Evolutionary conservation across 164 flowering plant genomes (phyloP).

Genomic region (Tetrastigma voinierianum): DNA sequence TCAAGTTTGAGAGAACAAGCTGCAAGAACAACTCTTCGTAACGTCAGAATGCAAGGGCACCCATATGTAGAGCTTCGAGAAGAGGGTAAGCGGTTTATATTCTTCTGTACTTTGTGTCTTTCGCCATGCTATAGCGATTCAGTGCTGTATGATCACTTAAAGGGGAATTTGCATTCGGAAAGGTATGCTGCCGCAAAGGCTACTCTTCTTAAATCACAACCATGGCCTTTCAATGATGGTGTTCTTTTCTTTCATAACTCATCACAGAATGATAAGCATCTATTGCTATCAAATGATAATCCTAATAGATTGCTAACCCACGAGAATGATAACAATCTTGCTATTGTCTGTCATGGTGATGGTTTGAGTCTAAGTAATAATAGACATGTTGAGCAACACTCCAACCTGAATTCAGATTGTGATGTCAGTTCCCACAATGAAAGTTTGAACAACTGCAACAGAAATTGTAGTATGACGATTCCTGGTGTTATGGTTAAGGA

Average conservation of each 20-base stretch:
- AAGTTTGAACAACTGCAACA: conserved; percentile 12
- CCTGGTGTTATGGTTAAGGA: conserved; percentile 60
- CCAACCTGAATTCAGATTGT: conserved; percentile 1
- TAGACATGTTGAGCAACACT: conserved; percentile 3
- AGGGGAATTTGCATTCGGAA: conserved; percentile 62
- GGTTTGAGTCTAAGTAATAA: not conserved
- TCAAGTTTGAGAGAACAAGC: conserved; percentile 56
- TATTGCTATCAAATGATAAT: conserved; percentile 9
- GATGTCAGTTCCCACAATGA: conserved; percentile 5
- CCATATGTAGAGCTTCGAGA: conserved; percentile 74
- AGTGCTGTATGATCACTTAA: conserved; percentile 61
- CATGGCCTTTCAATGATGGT: conserved; percentile 98
- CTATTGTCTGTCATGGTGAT: conserved; percentile 31
- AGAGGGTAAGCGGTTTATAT: conserved; percentile 66
- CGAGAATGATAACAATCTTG: conserved; percentile 23
- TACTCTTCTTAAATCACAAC: conserved; percentile 67
- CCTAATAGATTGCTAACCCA: conserved; percentile 19
- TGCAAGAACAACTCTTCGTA: conserved; percentile 50
- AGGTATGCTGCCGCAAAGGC: conserved; percentile 57
- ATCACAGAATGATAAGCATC: conserved; percentile 30
- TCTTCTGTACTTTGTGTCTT: conserved; percentile 81
- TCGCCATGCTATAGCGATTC: conserved; percentile 75
- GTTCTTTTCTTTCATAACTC: conserved; percentile 62
- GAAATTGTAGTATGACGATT: conserved; percentile 34
- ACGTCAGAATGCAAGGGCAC: conserved; percentile 71